Conservation (phyloP, 2,329 filamentous ascomycete genomes). For the Diaporthe citrichinensis region DNA sequence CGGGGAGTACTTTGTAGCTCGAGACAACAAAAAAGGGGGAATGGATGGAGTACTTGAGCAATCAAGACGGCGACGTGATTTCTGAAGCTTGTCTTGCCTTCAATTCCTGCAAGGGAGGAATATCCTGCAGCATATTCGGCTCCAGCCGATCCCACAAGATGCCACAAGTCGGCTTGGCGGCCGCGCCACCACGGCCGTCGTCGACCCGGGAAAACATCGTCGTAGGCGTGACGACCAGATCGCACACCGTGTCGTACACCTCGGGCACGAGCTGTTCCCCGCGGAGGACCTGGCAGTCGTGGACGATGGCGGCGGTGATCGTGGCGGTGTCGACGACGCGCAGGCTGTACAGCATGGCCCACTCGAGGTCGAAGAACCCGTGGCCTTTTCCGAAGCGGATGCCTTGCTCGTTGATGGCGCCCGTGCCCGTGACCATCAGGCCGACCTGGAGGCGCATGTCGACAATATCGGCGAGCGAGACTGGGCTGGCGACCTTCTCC, state of each 20-base stretch:
- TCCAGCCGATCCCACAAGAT: slow-evolving; percentile 56
- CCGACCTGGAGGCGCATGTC: slow-evolving; percentile 49
- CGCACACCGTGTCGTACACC: slow-evolving; percentile 57
- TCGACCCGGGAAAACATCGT: slow-evolving; percentile 37
- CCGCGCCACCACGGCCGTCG: slow-evolving; percentile 46
- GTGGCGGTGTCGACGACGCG: slow-evolving; percentile 48
- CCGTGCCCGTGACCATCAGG: slow-evolving; percentile 56
- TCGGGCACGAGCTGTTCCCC: slow-evolving; percentile 51
- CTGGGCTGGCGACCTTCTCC: slow-evolving; percentile 54
- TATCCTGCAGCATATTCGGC: slow-evolving; percentile 53
- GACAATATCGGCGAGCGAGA: slow-evolving; percentile 54
- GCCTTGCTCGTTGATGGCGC: slow-evolving; percentile 55
- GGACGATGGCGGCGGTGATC: slow-evolving; percentile 53
- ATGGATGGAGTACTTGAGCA: no score
- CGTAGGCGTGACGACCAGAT: slow-evolving; percentile 56
- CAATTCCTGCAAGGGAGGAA: slow-evolving; percentile 47
- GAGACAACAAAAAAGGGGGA: no score
- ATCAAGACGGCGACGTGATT: not conserved
- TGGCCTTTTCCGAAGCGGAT: slow-evolving; percentile 57
- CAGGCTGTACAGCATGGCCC: slow-evolving; percentile 55
- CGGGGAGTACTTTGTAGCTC: no score
- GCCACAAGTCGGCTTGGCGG: slow-evolving; percentile 52
- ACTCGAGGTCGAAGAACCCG: slow-evolving; percentile 59
- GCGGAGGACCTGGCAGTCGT: slow-evolving; percentile 58
- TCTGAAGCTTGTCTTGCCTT: slow-evolving; percentile 9